A percentile compares a stretch with the other conserved stretches of the same genome.
Evolutionary conservation across 345 rosid genomes (phyloP).

Genomic region (Lepidium didymum): DNA sequence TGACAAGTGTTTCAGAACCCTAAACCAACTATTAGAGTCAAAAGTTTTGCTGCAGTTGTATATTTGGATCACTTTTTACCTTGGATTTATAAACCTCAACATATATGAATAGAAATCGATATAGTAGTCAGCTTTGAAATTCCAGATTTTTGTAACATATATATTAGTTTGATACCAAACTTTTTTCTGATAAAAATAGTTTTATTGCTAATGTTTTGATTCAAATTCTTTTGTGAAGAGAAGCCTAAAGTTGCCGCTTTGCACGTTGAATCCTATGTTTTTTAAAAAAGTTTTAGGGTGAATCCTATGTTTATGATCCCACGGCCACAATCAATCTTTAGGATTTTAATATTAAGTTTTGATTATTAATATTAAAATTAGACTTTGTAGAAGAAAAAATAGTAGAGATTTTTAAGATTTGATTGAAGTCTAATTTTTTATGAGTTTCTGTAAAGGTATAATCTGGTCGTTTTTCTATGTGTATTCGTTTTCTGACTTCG

Average conservation of each 20-base stretch:
- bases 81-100: too few species aligned
- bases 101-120: too few species aligned
- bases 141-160: not conserved
- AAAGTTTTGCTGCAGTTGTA: too few species aligned
- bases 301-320: slow-evolving; percentile 32
- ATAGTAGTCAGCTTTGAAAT: too few species aligned
- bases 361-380: not conserved
- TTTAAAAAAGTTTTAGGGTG: not conserved
- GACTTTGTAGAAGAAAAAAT: not conserved
- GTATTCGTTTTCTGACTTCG: too few species aligned
- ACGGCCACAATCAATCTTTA: slow-evolving; percentile 8
- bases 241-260: not conserved
- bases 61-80: too few species aligned
- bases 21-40: too few species aligned
- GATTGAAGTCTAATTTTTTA: too few species aligned
- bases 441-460: too few species aligned
- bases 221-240: not conserved
- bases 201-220: not conserved
- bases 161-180: not conserved
- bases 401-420: not conserved
- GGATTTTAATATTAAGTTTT: not conserved
- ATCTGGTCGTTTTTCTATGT: too few species aligned
- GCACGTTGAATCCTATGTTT: slow-evolving; percentile 29
- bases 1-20: too few species aligned
- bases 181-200: not conserved